These are phyloP conservation scores for Asterophora lycoperdoides DNA, from an alignment of 768 basidiomycete species.

Conservation along the genomic window DNA sequence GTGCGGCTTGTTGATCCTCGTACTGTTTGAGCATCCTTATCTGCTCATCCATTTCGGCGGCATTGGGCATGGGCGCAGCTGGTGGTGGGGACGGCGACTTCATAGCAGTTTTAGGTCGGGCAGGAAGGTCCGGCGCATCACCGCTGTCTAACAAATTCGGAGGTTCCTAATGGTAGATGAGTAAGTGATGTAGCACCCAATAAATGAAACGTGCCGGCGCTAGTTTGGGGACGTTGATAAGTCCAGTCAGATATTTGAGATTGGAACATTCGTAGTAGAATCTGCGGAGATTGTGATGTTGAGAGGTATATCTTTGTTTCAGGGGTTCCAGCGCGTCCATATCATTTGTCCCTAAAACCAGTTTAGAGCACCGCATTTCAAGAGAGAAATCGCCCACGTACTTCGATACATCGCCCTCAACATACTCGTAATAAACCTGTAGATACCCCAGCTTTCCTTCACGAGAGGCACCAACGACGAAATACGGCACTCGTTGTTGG, in stretches of 20 bases:
- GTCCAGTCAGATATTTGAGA: conserved; percentile 93
- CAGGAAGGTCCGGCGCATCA: conserved; percentile 80
- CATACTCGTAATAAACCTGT: conserved; percentile 99
- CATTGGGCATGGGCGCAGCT: conserved; percentile 64
- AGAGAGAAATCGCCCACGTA: conserved; percentile 30
- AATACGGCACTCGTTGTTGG: conserved; percentile 97
- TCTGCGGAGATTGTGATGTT: conserved; percentile 90
- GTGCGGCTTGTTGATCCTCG: conserved; percentile 88
- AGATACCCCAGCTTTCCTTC: conserved; percentile 99
- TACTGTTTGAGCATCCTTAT: conserved; percentile 93
- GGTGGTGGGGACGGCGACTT: conserved; percentile 65
- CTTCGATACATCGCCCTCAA: conserved; percentile 93
- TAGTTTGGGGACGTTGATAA: conserved; percentile 97
- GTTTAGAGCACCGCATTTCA: conserved; percentile 7
- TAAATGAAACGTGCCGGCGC: conserved; percentile 60
- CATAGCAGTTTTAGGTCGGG: conserved; percentile 63
- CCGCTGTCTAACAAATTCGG: conserved; percentile 89
- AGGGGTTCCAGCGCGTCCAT: conserved; percentile 87
- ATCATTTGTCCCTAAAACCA: conserved; percentile 73
- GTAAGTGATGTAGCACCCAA: not conserved
- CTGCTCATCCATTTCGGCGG: conserved; percentile 80
- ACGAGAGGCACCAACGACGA: conserved; percentile 94
- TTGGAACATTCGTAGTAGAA: conserved; percentile 99
- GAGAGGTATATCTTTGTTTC: conserved; percentile 79
- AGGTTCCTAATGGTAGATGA: conserved; percentile 62